Evolutionary conservation across 2,329 filamentous ascomycete genomes (phyloP).

Genomic region (Fusarium bulbicola): DNA sequence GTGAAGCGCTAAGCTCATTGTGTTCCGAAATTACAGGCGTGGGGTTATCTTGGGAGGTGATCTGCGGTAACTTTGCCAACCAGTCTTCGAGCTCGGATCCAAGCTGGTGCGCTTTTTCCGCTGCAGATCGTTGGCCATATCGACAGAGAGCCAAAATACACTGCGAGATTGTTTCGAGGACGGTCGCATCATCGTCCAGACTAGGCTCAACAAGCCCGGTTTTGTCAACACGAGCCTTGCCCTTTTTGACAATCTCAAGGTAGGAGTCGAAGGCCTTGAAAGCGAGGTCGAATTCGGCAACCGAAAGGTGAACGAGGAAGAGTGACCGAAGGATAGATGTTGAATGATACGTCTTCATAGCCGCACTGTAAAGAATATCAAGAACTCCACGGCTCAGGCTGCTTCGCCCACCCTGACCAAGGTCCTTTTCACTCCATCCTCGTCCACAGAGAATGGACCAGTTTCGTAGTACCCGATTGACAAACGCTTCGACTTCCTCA

Average conservation of each 20-base stretch:
- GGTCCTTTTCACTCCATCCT: constrained; percentile 80
- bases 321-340: constrained; percentile 86
- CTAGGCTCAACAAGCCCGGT: constrained; percentile 74
- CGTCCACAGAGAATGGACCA: constrained; percentile 85
- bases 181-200: constrained; percentile 80
- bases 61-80: constrained; percentile 67
- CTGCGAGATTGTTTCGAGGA: constrained; percentile 81
- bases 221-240: constrained; percentile 85
- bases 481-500: constrained; percentile 82
- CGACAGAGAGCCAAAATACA: constrained; percentile 83
- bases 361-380: constrained; percentile 88
- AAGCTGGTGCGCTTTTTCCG: constrained; percentile 80
- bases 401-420: constrained; percentile 83
- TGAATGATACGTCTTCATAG: constrained; percentile 95
- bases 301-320: constrained; percentile 85
- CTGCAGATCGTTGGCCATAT: constrained; percentile 78
- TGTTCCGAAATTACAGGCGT: constrained; percentile 45
- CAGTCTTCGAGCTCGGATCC: constrained; percentile 77
- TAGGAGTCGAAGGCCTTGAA: constrained; percentile 94
- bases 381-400: constrained; percentile 79
- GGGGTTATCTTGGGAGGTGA: constrained; percentile 40
- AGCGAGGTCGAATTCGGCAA: constrained; percentile 92
- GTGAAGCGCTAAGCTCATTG: constrained; percentile 47
- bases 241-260: constrained; percentile 84
- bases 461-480: constrained; percentile 81